A percentile compares a stretch with the other conserved stretches of the same genome.
These are phyloP conservation scores for Blastobotrys illinoisensis DNA, from an alignment of 1,139 yeast species.

Conservation along the genomic window DNA sequence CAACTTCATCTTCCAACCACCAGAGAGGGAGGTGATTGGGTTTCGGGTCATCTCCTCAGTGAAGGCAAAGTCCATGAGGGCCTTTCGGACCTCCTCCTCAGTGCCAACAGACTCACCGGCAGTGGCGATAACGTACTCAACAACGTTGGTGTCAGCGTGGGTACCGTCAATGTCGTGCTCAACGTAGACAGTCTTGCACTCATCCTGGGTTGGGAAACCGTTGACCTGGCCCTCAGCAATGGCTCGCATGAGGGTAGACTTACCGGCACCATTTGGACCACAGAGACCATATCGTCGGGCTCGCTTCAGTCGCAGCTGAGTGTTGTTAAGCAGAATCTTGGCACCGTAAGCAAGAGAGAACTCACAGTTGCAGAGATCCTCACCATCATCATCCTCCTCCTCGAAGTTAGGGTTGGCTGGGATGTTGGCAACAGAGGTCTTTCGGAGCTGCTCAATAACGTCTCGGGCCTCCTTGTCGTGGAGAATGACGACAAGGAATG, in stretches of 20 bases:
- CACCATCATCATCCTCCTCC: constrained; percentile 99
- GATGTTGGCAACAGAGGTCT: constrained; percentile 94
- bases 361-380: constrained; percentile 99
- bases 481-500: constrained; percentile 92
- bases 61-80: constrained; percentile 83
- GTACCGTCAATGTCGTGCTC: constrained; percentile 99
- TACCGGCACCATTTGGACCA: constrained; percentile 99
- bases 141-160: constrained; percentile 90
- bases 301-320: constrained; percentile 98
- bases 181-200: constrained; percentile 97
- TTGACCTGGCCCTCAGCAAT: constrained; percentile 99
- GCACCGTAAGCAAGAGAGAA: constrained; percentile 99
- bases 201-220: constrained; percentile 99
- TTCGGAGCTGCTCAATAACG: constrained; percentile 90
- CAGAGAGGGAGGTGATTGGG: constrained; percentile 95
- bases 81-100: constrained; percentile 62
- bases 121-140: constrained; percentile 83
- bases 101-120: constrained; percentile 48
- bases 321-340: constrained; percentile 97
- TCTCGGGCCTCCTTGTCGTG: constrained; percentile 91
- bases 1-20: constrained; percentile 99
- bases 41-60: constrained; percentile 81
- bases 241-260: constrained; percentile 99
- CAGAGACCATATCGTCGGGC: constrained; percentile 99
- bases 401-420: constrained; percentile 94